phyloP scores from a whole-genome alignment of 2,329 filamentous ascomycete genomes.

The Metarhizium humberi region DNA sequence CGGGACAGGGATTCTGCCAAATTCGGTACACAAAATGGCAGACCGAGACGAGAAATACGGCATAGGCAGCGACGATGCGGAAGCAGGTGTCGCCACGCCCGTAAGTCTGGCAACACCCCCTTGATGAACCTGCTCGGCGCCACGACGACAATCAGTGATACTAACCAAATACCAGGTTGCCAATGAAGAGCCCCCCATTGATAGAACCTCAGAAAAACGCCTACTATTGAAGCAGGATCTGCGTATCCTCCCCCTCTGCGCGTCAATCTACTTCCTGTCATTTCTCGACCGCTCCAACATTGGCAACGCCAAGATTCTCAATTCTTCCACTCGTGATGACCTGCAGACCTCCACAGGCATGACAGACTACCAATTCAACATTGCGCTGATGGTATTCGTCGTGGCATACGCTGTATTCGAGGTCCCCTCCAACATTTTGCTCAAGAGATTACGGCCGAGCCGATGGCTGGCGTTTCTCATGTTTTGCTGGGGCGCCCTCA shows the following conservation, averaged over 20 bases:
- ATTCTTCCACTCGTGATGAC: conserved; percentile 49
- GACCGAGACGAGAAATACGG: background rate
- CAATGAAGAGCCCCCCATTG: background rate
- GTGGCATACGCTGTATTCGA: conserved; percentile 53
- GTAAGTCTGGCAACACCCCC: background rate
- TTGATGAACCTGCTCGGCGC: background rate
- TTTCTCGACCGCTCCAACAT: conserved; percentile 63
- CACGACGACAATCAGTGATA: too few species aligned
- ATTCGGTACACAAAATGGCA: background rate
- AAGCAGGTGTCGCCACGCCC: background rate
- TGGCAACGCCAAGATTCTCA: conserved; percentile 59
- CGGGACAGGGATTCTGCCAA: background rate
- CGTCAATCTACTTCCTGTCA: conserved; percentile 55
- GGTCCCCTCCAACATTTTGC: conserved; percentile 56
- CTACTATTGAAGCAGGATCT: conserved; percentile 51
- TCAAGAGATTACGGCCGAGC: conserved; percentile 54
- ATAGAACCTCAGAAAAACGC: conserved; percentile 18
- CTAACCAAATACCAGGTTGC: background rate
- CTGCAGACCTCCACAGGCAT: conserved; percentile 53
- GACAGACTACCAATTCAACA: conserved; percentile 51
- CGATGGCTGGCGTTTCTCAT: conserved; percentile 60
- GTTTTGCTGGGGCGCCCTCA: conserved; percentile 56
- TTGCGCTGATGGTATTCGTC: conserved; percentile 51
- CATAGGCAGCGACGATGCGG: background rate
- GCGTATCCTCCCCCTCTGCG: conserved; percentile 54